These are phyloP conservation scores for Mucor velutinosus DNA, from an alignment of 371 early-diverging fungal species.

Conservation along the genomic window DNA sequence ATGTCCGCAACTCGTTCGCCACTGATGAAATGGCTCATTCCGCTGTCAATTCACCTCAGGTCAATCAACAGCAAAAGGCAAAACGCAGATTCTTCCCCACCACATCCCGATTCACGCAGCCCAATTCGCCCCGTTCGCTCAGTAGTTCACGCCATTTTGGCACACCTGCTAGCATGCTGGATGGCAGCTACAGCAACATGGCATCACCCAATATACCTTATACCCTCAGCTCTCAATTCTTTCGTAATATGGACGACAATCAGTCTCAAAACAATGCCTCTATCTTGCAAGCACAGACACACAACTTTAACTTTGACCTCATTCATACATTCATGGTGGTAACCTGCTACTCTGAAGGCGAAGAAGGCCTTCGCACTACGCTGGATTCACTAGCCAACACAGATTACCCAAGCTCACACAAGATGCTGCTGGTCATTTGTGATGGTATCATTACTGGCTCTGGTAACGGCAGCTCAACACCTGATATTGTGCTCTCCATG, in stretches of 20 bases:
- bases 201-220: conserved; percentile 17
- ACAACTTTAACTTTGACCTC: conserved; percentile 52
- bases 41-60: background rate
- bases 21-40: background rate
- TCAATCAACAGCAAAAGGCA: background rate
- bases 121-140: conserved; percentile 18
- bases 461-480: conserved; percentile 69
- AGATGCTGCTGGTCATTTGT: conserved; percentile 82
- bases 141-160: background rate
- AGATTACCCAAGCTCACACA: conserved; percentile 79
- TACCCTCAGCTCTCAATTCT: conserved; percentile 15
- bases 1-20: background rate
- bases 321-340: conserved; percentile 62
- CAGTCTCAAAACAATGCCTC: conserved; percentile 6
- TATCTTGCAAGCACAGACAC: conserved; percentile 26
- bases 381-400: conserved; percentile 87
- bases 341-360: conserved; percentile 85
- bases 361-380: conserved; percentile 82
- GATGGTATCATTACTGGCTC: conserved; percentile 81
- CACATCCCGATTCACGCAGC: conserved; percentile 51
- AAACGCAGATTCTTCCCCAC: conserved; percentile 42
- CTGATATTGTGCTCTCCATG: conserved; percentile 73
- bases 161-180: background rate
- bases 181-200: background rate
- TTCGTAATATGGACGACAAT: conserved; percentile 4